A percentile compares a stretch with the other conserved stretches of the same genome.
Conservation (phyloP, 768 basidiomycete genomes). For the Hydnum rufescens region DNA sequence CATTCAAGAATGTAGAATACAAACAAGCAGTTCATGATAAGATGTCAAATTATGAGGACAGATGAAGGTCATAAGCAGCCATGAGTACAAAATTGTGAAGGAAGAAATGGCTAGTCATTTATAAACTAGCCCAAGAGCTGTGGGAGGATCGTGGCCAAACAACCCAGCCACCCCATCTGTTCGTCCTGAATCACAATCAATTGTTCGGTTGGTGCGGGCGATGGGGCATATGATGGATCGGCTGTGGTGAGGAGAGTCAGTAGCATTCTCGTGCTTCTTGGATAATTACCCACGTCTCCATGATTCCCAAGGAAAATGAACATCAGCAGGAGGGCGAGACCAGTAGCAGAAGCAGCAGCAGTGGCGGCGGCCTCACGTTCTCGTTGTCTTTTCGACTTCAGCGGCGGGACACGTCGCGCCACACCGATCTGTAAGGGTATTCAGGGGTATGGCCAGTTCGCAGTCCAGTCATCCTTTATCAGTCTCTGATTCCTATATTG, state of each 20-base stretch:
- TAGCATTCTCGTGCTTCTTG: constrained; percentile 1
- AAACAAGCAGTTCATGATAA: too few species aligned
- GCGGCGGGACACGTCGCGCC: constrained; percentile 24
- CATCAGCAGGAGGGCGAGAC: not conserved
- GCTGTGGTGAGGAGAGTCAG: constrained; percentile 23
- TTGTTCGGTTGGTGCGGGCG: constrained; percentile 39
- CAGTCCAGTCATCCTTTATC: too few species aligned
- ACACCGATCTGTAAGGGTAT: constrained; percentile 29
- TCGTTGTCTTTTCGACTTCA: constrained; percentile 28
- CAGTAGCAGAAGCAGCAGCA: constrained; percentile 16
- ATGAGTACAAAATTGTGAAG: too few species aligned
- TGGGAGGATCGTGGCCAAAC: constrained; percentile 44
- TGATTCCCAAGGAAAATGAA: constrained; percentile 21
- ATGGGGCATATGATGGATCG: constrained; percentile 34
- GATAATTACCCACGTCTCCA: constrained; percentile 22
- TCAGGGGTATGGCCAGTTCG: too few species aligned
- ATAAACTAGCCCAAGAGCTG: not conserved
- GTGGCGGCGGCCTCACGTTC: constrained; percentile 24
- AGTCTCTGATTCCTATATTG: too few species aligned
- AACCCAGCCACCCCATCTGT: constrained; percentile 36
- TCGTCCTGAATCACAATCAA: constrained; percentile 29
- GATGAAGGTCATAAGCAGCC: too few species aligned
- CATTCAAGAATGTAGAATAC: too few species aligned
- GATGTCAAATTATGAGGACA: too few species aligned
- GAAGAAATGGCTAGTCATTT: too few species aligned